Base-by-base conservation (phyloP, 345 rosid genomes). In the Bretschneidera sinensis region DNA sequence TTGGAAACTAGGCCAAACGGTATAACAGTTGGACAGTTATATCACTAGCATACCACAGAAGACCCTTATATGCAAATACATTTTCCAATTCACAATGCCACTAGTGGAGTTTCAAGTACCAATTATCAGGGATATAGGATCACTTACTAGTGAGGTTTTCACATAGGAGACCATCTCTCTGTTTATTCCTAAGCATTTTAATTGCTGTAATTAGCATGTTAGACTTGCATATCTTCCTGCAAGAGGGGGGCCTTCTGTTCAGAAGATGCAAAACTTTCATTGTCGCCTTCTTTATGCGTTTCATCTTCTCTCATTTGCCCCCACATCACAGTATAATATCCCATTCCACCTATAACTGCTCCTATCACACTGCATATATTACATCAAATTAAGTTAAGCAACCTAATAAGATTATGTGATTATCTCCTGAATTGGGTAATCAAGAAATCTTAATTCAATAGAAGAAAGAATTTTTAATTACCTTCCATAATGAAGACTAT, bases 401-500 rank as follows among this genome's bases (percentile, higher is more conserved):
- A n/a, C n/a, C n/a, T n/a, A n/a, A n/a, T n/a, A n/a, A n/a, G n/a
- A n/a, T n/a, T n/a, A n/a, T n/a, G n/a, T n/a, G n/a, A n/a, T n/a
- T n/a, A n/a, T n/a, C n/a, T n/a, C n/a, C n/a, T n/a, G 19, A 39
- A 48, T 23, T 21, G 7, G 35, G 57, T 43, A 23, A 52, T 21
- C 15, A 13, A 63, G 13, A 3, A 23, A 22, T 24, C 24, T 49
- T 66, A n/a, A n/a, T n/a, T n/a, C n/a, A n/a, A n/a, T n/a, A n/a
- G n/a, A n/a, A n/a, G n/a, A 28, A 8, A 28, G 33, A 28, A 8
- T 28, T 5, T 4, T 39, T 14, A n/a, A n/a, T 39, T 39, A 87
- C 97, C 91, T 91, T 68, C 91, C 97, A 45, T 91, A 87, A 50
- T 80, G 86, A 65, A 85, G 85, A 76, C 89, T 80, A 57, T 81